phyloP scores from a whole-genome alignment of 148 eudicot species.

The Camellia japonica region DNA sequence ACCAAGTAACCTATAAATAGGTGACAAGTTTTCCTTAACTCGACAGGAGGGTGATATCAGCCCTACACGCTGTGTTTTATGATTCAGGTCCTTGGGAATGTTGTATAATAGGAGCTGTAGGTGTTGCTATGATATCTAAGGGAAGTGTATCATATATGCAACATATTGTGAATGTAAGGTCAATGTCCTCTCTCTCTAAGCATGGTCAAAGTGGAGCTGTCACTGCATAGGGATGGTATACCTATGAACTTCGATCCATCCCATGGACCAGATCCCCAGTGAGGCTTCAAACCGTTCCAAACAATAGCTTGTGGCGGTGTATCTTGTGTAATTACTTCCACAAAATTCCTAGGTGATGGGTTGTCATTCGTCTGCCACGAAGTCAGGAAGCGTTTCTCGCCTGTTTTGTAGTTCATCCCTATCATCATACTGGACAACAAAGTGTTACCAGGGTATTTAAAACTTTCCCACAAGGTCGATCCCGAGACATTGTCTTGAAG shows the following conservation, averaged over 20 bases:
- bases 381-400: not conserved
- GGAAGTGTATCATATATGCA: no score
- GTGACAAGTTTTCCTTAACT: no score
- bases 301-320: not conserved
- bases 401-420: not conserved
- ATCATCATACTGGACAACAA: not conserved
- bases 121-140: no score
- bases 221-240: not conserved
- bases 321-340: not conserved
- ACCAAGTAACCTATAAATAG: no score
- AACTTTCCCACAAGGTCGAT: constrained; percentile 2
- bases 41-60: no score
- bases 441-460: constrained; percentile 3
- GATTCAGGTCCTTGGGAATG: no score
- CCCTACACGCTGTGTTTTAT: no score
- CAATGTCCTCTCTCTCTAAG: no score
- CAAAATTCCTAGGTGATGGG: not conserved
- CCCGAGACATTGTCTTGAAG: not conserved
- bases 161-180: no score
- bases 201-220: no score
- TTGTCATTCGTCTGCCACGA: not conserved
- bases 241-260: constrained; percentile 7
- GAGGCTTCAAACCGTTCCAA: not conserved
- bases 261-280: constrained; percentile 17
- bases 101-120: no score